Percentiles rank a stretch among this genome's conserved stretches.
Evolutionary conservation across 257 asterid species (phyloP).

Genomic region (Dorcoceras hygrometricum): DNA sequence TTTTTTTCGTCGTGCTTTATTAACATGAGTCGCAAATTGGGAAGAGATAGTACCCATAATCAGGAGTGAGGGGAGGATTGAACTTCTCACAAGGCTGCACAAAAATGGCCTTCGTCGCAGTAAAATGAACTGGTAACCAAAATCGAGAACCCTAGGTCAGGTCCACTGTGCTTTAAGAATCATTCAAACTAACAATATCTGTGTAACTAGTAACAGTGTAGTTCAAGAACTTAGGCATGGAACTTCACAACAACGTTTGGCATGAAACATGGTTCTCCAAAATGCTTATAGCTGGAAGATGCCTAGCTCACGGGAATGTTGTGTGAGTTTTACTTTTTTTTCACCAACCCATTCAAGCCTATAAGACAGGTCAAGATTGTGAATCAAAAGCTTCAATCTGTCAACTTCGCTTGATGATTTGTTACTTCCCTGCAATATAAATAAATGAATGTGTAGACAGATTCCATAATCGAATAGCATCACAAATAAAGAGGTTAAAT

Average conservation of each 20-base stretch:
- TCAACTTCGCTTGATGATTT: slow-evolving; percentile 57
- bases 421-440: slow-evolving; percentile 48
- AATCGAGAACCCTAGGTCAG: slow-evolving; percentile 21
- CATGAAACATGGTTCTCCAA: neutral
- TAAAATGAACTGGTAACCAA: slow-evolving; percentile 18
- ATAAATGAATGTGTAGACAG: slow-evolving; percentile 7
- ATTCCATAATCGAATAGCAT: neutral
- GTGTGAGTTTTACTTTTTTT: slow-evolving; percentile 70
- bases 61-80: neutral
- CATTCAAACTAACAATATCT: slow-evolving; percentile 9
- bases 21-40: neutral
- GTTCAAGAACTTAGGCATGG: slow-evolving; percentile 10
- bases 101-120: neutral
- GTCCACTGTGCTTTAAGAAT: slow-evolving; percentile 19
- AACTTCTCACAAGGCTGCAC: slow-evolving; percentile 12
- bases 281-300: slow-evolving; percentile 59
- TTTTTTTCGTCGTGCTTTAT: neutral
- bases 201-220: slow-evolving; percentile 5
- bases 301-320: slow-evolving; percentile 75
- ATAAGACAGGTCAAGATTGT: slow-evolving; percentile 86
- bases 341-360: slow-evolving; percentile 79
- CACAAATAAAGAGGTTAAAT: neutral
- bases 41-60: neutral
- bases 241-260: slow-evolving; percentile 9
- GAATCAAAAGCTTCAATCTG: slow-evolving; percentile 60